phyloP scores from a whole-genome alignment of 2,329 filamentous ascomycete species.

The Paecilomyces variotii region DNA sequence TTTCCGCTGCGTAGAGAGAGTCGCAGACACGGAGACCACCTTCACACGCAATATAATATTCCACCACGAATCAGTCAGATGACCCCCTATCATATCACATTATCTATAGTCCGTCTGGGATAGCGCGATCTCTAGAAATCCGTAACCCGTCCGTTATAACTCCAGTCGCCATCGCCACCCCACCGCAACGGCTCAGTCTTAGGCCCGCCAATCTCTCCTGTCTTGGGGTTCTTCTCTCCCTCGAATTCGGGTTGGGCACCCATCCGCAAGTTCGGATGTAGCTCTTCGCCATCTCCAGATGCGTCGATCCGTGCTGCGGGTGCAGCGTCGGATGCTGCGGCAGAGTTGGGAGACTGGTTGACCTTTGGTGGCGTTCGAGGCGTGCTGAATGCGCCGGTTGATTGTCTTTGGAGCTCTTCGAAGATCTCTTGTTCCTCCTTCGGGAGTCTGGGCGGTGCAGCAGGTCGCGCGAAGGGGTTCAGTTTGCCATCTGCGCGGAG shows the following conservation, averaged over 20 bases:
- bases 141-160: constrained; percentile 88
- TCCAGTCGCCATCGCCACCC: constrained; percentile 74
- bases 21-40: background rate
- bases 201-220: constrained; percentile 89
- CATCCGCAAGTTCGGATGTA: constrained; percentile 63
- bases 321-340: constrained; percentile 15
- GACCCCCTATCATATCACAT: background rate
- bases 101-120: background rate
- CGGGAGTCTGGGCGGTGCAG: constrained; percentile 77
- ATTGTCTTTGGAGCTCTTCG: constrained; percentile 73
- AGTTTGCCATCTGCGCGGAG: constrained; percentile 18
- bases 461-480: constrained; percentile 36
- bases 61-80: background rate
- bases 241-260: constrained; percentile 87
- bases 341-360: constrained; percentile 42
- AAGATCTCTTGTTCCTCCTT: constrained; percentile 85
- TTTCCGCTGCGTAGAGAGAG: background rate
- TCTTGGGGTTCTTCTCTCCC: constrained; percentile 85
- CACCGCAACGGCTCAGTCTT: constrained; percentile 95
- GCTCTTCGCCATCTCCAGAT: constrained; percentile 53
- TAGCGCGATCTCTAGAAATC: constrained; percentile 56
- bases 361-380: constrained; percentile 38
- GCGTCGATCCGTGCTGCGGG: constrained; percentile 38
- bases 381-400: constrained; percentile 68
- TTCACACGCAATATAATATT: background rate